These are phyloP conservation scores for Trametes coccinea DNA, from an alignment of 768 basidiomycete species.

Conservation along the genomic window DNA sequence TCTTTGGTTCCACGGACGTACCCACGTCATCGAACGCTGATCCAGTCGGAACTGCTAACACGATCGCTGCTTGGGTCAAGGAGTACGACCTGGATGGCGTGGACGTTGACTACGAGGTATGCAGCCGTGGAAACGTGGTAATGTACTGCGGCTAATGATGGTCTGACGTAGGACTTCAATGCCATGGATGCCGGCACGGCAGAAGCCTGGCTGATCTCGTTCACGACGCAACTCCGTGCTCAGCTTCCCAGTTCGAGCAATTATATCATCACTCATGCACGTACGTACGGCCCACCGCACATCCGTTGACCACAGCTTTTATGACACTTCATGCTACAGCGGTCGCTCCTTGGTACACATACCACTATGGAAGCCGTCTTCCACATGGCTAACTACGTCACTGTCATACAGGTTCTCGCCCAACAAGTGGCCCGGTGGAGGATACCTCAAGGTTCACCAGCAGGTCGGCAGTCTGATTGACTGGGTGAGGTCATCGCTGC, in stretches of 20 bases:
- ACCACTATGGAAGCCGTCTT: neutral
- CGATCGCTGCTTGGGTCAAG: conserved; percentile 47
- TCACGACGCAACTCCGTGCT: conserved; percentile 38
- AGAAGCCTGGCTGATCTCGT: conserved; percentile 45
- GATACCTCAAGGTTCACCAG: conserved; percentile 41
- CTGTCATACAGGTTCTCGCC: conserved; percentile 36
- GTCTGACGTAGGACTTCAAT: conserved; percentile 51
- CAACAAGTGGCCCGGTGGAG: conserved; percentile 39
- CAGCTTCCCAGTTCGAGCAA: conserved; percentile 35
- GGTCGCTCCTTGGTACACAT: conserved; percentile 43
- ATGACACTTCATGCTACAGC: conserved; percentile 29
- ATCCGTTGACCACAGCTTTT: neutral
- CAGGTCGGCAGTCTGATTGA: conserved; percentile 45
- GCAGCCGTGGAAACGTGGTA: conserved; percentile 3
- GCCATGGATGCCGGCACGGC: conserved; percentile 57
- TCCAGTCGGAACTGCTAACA: conserved; percentile 41
- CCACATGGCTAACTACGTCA: neutral
- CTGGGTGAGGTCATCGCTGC: conserved; percentile 35
- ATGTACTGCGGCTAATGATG: neutral
- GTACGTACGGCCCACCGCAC: conserved; percentile 27
- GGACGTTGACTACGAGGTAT: conserved; percentile 53
- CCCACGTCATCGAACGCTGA: conserved; percentile 45
- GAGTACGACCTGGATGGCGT: conserved; percentile 51
- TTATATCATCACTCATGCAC: conserved; percentile 41
- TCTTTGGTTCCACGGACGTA: conserved; percentile 48